phyloP scores from a whole-genome alignment of 2,329 filamentous ascomycete genomes.

The Claviceps pusilla region DNA sequence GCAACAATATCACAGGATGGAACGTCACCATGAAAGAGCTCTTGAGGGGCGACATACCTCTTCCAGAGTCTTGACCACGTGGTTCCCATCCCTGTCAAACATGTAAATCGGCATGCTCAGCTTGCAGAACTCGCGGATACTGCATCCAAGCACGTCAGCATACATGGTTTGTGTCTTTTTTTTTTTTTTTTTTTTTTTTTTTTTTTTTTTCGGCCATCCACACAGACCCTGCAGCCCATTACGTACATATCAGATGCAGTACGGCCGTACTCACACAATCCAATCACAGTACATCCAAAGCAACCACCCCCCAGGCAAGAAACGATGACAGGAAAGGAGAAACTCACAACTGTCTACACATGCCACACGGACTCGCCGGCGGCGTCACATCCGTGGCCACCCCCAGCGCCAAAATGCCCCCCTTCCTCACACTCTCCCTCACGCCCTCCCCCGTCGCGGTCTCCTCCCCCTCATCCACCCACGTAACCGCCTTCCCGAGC shows the following conservation, averaged over 20 bases:
- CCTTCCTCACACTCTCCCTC: not conserved
- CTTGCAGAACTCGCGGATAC: slow-evolving; percentile 62
- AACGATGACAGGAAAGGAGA: slow-evolving; percentile 8
- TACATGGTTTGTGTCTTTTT: too few species aligned
- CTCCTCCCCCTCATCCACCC: slow-evolving; percentile 15
- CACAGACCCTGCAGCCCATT: too few species aligned
- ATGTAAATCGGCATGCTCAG: slow-evolving; percentile 68
- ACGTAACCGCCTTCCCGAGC: slow-evolving; percentile 60
- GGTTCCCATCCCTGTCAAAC: slow-evolving; percentile 73
- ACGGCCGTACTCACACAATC: too few species aligned
- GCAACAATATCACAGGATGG: too few species aligned
- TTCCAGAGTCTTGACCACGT: slow-evolving; percentile 52
- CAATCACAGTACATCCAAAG: too few species aligned
- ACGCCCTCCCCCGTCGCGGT: slow-evolving; percentile 16
- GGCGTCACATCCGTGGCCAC: slow-evolving; percentile 67
- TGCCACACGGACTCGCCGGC: slow-evolving; percentile 70
- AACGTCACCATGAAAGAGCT: too few species aligned
- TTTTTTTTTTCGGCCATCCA: too few species aligned
- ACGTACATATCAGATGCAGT: too few species aligned
- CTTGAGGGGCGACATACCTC: slow-evolving; percentile 31
- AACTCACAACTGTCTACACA: slow-evolving; percentile 83
- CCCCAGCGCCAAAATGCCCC: slow-evolving; percentile 54
- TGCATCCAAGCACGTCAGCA: slow-evolving; percentile 13
- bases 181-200: too few species aligned
- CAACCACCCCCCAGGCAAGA: too few species aligned